phyloP scores from a whole-genome alignment of 2,329 filamentous ascomycete species.

The Cercospora sp. region DNA sequence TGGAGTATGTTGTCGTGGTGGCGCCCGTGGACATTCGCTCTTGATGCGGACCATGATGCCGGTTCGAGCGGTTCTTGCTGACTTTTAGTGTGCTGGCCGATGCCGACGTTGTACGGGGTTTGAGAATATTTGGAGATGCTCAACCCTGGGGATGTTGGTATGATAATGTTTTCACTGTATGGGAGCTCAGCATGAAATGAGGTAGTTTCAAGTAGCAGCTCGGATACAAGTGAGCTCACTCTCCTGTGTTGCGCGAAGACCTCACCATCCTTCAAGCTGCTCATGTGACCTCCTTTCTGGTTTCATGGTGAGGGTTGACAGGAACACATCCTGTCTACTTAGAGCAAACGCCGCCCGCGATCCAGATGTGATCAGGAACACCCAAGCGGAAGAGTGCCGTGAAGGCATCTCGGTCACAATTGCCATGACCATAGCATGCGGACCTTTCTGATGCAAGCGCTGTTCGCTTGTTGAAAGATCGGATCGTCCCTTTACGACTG shows the following conservation, averaged over 20 bases:
- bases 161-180: not conserved
- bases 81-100: not conserved
- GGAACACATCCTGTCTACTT: not conserved
- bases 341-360: not conserved
- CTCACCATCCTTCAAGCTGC: not conserved
- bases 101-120: not conserved
- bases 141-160: not conserved
- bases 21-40: not conserved
- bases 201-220: not conserved
- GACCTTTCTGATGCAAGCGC: not conserved
- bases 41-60: slow-evolving; percentile 5
- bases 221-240: not conserved
- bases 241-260: not conserved
- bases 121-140: not conserved
- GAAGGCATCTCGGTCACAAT: not conserved
- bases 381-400: not conserved
- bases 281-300: not conserved
- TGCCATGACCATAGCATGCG: not conserved
- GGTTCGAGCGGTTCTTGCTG: not conserved
- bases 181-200: not conserved
- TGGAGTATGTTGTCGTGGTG: slow-evolving; percentile 1
- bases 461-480: not conserved
- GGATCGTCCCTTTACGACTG: not conserved
- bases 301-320: not conserved
- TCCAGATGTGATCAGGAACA: not conserved